These are phyloP conservation scores for Eragrostis nindensis DNA, from an alignment of 176 grass and related monocot genomes.

Conservation along the genomic window DNA sequence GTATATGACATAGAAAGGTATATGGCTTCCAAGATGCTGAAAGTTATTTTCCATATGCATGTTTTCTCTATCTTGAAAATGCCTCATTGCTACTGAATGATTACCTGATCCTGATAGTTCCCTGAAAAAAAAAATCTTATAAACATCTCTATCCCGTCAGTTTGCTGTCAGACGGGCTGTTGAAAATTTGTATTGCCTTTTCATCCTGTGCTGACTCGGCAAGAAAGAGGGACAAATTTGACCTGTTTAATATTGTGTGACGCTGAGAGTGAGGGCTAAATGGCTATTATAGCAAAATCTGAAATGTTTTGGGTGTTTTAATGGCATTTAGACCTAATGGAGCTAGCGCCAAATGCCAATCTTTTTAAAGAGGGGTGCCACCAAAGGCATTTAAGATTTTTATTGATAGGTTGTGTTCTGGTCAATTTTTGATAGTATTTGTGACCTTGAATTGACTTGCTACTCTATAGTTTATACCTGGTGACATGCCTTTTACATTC, in stretches of 20 bases:
- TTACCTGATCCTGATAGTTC: neutral
- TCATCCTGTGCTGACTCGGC: neutral
- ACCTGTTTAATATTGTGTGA: no score
- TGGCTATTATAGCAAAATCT: neutral
- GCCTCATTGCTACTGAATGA: neutral
- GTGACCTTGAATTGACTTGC: neutral
- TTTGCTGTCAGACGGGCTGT: neutral
- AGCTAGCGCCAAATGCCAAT: neutral
- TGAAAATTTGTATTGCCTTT: neutral
- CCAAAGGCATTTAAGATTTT: neutral
- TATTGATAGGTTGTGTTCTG: neutral
- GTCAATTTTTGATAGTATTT: neutral
- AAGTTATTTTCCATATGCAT: constrained; percentile 29
- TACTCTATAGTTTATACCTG: neutral
- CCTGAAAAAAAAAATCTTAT: neutral
- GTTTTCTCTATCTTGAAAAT: constrained; percentile 13
- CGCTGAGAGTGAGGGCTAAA: neutral
- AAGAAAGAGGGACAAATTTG: neutral
- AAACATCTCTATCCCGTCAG: neutral
- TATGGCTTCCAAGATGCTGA: constrained; percentile 13
- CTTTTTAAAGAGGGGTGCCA: neutral
- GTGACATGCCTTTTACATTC: neutral
- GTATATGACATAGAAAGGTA: constrained; percentile 99
- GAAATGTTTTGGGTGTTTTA: neutral
- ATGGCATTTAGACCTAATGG: neutral